Evolutionary conservation across 768 basidiomycete genomes (phyloP).

Genomic region (Dacryopinax spathularia): DNA sequence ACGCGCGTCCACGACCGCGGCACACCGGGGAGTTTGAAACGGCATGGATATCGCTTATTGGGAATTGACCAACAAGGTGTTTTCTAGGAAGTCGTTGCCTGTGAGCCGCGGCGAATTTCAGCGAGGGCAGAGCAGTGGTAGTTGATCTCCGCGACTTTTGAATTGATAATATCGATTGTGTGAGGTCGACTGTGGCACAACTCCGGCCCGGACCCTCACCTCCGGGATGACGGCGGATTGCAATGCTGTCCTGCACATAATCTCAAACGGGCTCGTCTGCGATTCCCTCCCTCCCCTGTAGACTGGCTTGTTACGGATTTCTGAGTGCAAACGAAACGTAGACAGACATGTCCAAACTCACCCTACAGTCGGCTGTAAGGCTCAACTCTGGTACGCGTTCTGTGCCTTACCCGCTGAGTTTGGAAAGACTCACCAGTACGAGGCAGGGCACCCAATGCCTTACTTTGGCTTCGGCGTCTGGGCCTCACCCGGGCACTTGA

Average conservation of each 20-base stretch:
- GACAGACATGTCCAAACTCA: not conserved
- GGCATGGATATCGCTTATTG: too few species aligned
- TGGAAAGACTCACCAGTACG: not conserved
- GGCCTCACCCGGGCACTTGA: slow-evolving; percentile 41
- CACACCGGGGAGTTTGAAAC: too few species aligned
- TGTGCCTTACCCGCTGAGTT: not conserved
- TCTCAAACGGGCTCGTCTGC: not conserved
- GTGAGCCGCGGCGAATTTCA: too few species aligned
- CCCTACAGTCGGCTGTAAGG: not conserved
- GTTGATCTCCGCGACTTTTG: too few species aligned
- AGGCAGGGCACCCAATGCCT: slow-evolving; percentile 43
- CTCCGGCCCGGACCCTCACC: not conserved
- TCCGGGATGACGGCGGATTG: not conserved
- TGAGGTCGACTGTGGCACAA: too few species aligned
- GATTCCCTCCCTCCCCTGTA: not conserved
- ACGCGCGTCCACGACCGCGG: too few species aligned
- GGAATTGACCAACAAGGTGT: too few species aligned
- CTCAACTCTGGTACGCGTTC: not conserved
- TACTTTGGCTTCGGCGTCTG: slow-evolving; percentile 59
- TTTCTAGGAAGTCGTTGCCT: too few species aligned
- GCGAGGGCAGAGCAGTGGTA: too few species aligned
- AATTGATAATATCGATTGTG: too few species aligned
- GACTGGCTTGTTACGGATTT: not conserved
- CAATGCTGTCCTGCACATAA: not conserved
- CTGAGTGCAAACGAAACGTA: not conserved